Percentiles rank a stretch among this genome's conserved stretches.
These are phyloP conservation scores for Calonectria pauciramosa DNA, from an alignment of 2,329 filamentous ascomycete species.

Conservation along the genomic window DNA sequence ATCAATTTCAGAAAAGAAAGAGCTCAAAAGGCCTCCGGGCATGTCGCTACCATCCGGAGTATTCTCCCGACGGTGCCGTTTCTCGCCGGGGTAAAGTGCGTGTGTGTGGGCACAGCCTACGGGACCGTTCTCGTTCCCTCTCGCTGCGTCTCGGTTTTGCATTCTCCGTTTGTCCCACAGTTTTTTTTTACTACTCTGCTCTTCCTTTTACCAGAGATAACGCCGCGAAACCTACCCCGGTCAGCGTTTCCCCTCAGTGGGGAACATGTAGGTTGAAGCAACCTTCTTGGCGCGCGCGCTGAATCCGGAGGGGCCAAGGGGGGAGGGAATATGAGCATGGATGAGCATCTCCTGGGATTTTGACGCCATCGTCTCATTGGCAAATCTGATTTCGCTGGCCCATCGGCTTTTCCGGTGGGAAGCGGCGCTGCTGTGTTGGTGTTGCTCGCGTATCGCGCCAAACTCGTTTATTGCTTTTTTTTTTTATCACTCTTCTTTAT, in stretches of 20 bases:
- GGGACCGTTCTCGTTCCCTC: background rate
- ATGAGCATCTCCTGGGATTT: background rate
- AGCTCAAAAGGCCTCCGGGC: conserved; percentile 15
- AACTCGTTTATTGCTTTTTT: conserved; percentile 12
- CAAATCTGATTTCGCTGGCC: conserved; percentile 6
- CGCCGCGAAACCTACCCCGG: background rate
- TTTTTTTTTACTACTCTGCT: conserved; percentile 7
- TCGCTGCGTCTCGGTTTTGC: background rate
- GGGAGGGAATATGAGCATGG: background rate
- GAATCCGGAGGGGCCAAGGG: background rate
- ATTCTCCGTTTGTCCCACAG: conserved; percentile 21
- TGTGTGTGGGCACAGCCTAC: conserved; percentile 19
- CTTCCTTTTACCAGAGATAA: conserved; percentile 28
- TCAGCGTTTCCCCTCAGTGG: conserved; percentile 13
- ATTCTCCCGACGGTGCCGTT: conserved; percentile 33
- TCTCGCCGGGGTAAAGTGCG: background rate
- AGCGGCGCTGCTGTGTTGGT: background rate
- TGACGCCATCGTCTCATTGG: conserved; percentile 36
- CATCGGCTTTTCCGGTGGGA: conserved; percentile 15
- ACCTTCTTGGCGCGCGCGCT: background rate
- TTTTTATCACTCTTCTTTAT: background rate
- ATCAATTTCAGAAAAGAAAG: conserved; percentile 21
- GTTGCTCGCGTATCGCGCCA: conserved; percentile 38
- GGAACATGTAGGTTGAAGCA: background rate
- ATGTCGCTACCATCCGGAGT: conserved; percentile 20